phyloP scores from a whole-genome alignment of 2,329 filamentous ascomycete genomes.

The Aspergillus costaricaensis region DNA sequence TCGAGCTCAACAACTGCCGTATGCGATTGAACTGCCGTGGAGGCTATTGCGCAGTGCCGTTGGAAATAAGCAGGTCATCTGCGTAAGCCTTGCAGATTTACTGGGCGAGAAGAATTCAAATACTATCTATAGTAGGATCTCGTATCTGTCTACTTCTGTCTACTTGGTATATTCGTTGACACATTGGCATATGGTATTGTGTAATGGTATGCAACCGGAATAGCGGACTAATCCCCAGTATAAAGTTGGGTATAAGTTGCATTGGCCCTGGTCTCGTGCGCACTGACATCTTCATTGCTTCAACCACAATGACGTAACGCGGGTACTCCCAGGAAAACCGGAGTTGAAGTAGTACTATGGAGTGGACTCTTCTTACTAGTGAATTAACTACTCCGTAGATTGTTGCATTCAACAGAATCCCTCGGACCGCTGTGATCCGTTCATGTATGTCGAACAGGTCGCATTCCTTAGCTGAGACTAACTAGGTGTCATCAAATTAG shows the following conservation, averaged over 20 bases:
- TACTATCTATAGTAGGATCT: neutral
- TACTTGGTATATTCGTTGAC: too few species aligned
- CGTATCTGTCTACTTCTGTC: neutral
- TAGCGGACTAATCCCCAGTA: neutral
- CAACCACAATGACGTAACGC: slow-evolving; percentile 5
- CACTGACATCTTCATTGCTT: slow-evolving; percentile 11
- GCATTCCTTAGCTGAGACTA: neutral
- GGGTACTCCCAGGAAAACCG: neutral
- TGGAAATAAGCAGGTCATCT: slow-evolving; percentile 2
- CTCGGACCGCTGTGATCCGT: slow-evolving; percentile 6
- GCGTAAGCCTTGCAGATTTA: neutral
- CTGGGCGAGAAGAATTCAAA: neutral
- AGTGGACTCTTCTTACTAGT: too few species aligned
- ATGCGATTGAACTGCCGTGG: neutral
- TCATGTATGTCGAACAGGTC: neutral
- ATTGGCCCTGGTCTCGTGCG: slow-evolving; percentile 3
- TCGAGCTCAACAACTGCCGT: too few species aligned
- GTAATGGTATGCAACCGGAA: neutral
- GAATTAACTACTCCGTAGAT: too few species aligned
- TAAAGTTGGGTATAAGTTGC: slow-evolving; percentile 1
- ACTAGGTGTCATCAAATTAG: neutral
- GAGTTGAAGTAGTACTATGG: neutral
- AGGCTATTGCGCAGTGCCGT: neutral
- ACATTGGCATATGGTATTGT: neutral
- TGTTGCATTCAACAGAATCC: neutral